phyloP scores from a whole-genome alignment of 345 rosid genomes.

The Gossypium sturtianum region DNA sequence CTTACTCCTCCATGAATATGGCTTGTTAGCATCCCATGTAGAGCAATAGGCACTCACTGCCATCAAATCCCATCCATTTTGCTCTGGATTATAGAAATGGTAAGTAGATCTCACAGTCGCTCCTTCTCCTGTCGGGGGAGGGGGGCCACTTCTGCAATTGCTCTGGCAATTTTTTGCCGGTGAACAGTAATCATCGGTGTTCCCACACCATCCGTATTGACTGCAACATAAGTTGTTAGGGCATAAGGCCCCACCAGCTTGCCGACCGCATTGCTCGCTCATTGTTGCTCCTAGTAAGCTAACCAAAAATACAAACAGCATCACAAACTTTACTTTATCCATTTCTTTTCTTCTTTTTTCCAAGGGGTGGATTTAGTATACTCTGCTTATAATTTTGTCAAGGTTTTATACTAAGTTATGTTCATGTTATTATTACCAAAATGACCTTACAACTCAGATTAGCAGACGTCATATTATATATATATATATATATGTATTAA shows the following conservation, averaged over 20 bases:
- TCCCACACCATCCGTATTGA: slow-evolving; percentile 11
- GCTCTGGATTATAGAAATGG: slow-evolving; percentile 46
- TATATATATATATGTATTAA: no score
- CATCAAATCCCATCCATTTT: slow-evolving; percentile 45
- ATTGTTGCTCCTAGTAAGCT: background rate
- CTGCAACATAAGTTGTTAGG: slow-evolving; percentile 12
- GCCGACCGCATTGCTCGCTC: slow-evolving; percentile 3
- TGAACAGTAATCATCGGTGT: slow-evolving; percentile 7
- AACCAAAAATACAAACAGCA: background rate
- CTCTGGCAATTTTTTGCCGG: slow-evolving; percentile 36
- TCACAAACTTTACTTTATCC: background rate
- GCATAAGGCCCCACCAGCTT: slow-evolving; percentile 5
- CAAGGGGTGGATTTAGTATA: background rate
- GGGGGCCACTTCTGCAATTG: slow-evolving; percentile 26
- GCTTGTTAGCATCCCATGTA: slow-evolving; percentile 51
- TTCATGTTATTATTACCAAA: background rate
- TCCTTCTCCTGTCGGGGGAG: slow-evolving; percentile 8
- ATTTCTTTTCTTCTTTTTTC: background rate
- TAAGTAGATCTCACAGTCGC: slow-evolving; percentile 46
- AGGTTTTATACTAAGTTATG: background rate
- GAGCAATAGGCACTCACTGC: slow-evolving; percentile 47
- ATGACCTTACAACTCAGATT: background rate
- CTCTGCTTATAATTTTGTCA: background rate
- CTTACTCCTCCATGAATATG: slow-evolving; percentile 45
- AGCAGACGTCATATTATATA: background rate